phyloP scores from a whole-genome alignment of 2,329 filamentous ascomycete species.

The Penicillium sp. region DNA sequence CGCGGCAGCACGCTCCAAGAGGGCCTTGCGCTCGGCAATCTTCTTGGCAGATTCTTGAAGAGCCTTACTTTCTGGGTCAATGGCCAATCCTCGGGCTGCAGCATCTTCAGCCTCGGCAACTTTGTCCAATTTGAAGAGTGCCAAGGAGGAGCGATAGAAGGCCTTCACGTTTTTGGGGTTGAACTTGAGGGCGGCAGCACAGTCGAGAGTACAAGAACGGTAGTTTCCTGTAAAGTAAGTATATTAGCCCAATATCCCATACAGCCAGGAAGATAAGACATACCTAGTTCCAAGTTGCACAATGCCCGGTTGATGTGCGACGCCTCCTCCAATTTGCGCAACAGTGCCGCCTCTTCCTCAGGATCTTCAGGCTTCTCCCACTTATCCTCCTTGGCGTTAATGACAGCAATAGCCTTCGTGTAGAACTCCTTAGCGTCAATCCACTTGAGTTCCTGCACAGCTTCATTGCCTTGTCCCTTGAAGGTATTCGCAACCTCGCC shows the following conservation, averaged over 20 bases:
- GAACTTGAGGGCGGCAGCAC: slow-evolving; percentile 71
- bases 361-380: slow-evolving; percentile 52
- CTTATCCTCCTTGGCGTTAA: slow-evolving; percentile 61
- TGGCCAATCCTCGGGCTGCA: slow-evolving; percentile 66
- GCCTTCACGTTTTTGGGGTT: slow-evolving; percentile 85
- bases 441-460: slow-evolving; percentile 71
- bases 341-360: slow-evolving; percentile 59
- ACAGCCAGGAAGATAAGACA: slow-evolving; percentile 20
- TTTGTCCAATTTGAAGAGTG: slow-evolving; percentile 75
- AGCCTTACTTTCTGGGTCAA: slow-evolving; percentile 69
- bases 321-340: slow-evolving; percentile 67
- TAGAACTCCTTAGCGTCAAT: slow-evolving; percentile 89
- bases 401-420: slow-evolving; percentile 73
- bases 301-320: slow-evolving; percentile 85
- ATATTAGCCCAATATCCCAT: neutral
- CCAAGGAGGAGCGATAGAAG: slow-evolving; percentile 77
- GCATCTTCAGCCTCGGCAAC: slow-evolving; percentile 77
- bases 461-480: slow-evolving; percentile 89
- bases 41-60: slow-evolving; percentile 63
- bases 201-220: slow-evolving; percentile 80
- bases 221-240: slow-evolving; percentile 64
- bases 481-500: slow-evolving; percentile 80
- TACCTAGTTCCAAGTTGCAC: slow-evolving; percentile 80
- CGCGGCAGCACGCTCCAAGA: slow-evolving; percentile 55
- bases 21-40: slow-evolving; percentile 59